Evolutionary conservation across 345 rosid genomes (phyloP), one percentile per base, ranked within the genome.

Genomic region (Populus ilicifolia): DNA sequence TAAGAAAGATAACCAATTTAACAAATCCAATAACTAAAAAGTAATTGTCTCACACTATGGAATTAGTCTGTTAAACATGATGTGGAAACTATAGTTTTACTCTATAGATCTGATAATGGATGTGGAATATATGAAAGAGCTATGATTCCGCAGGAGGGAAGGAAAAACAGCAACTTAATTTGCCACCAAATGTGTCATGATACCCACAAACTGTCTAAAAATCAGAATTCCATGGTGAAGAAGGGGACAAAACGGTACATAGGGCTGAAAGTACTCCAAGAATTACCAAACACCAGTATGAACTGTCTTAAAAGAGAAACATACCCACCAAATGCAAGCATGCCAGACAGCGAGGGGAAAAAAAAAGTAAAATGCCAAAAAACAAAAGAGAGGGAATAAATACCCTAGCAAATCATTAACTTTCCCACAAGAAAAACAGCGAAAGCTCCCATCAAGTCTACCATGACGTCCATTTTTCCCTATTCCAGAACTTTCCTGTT

Each of bases 391-490:
- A 5, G 61, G 75, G 67, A 72, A 46, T 70, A 67, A 71, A 79
- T 89, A 96, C 99, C 94, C 89, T 16, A 96, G 94, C 73, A 96
- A 84, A 81, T 96, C 98, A 81, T 85, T 96, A 74, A 84, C 81
- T 88, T 96, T 93, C 46, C 93, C 86, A 23, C 99, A 96, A 76
- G 89, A 83, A 13, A 83, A 81, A 69, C 99, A 96, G 29, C 70
- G 82, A 81, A 93, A 94, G 83, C 87, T 84, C 77, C 98, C 98
- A 69, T 96, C 98, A 82, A 86, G 87, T 54, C 83, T 83, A 39
- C 78, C 84, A 79, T 62, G 82, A 13, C 48, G 77, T 75, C 83
- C 87, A 70, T 80, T 90, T 77, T 81, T 85, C 69, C 89, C 87
- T 83, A 93, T 89, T 75, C 95, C 89, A 79, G 92, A 86, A 50